Conservation (phyloP, 2,329 filamentous ascomycete species). For the Drechslera avenae region DNA sequence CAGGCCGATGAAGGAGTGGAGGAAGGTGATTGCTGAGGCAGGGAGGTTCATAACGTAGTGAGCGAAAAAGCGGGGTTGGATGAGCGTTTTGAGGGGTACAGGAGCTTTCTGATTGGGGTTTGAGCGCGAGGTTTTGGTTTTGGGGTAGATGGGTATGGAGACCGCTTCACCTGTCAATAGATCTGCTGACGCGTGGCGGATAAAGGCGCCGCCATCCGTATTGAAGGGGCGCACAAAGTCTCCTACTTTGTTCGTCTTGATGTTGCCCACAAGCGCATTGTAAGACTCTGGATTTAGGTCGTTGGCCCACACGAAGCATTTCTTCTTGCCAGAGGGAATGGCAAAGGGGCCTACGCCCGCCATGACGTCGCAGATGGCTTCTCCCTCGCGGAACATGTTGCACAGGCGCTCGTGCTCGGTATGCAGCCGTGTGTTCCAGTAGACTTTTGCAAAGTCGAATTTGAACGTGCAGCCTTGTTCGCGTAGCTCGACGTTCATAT, state of each 20-base stretch:
- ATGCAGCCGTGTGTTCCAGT: conserved; percentile 94
- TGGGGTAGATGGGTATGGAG: conserved; percentile 51
- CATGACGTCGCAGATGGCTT: conserved; percentile 96
- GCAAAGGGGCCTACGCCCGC: conserved; percentile 96
- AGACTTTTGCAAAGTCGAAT: conserved; percentile 95
- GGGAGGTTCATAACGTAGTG: conserved; percentile 99
- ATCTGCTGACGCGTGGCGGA: conserved; percentile 68
- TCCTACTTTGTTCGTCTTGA: conserved; percentile 77
- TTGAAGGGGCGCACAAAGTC: conserved; percentile 78
- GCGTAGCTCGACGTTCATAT: conserved; percentile 80
- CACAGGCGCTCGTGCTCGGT: conserved; percentile 86
- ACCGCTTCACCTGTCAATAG: conserved; percentile 62
- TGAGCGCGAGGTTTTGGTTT: conserved; percentile 37
- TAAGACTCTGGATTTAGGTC: conserved; percentile 94
- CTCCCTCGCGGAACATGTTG: conserved; percentile 75
- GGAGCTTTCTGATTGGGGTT: conserved; percentile 29
- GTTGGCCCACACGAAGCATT: conserved; percentile 94
- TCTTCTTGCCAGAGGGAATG: conserved; percentile 85
- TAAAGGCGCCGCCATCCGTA: conserved; percentile 80
- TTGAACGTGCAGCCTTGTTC: conserved; percentile 85
- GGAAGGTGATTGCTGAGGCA: conserved; percentile 83
- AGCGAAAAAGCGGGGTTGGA: conserved; percentile 74
- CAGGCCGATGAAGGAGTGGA: conserved; percentile 76
- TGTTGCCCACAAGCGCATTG: conserved; percentile 70
- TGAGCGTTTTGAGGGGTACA: conserved; percentile 45